Evolutionary conservation across 495 filamentous ascomycete genomes (phyloP).

Genomic region (Clavariopsis aquatica): DNA sequence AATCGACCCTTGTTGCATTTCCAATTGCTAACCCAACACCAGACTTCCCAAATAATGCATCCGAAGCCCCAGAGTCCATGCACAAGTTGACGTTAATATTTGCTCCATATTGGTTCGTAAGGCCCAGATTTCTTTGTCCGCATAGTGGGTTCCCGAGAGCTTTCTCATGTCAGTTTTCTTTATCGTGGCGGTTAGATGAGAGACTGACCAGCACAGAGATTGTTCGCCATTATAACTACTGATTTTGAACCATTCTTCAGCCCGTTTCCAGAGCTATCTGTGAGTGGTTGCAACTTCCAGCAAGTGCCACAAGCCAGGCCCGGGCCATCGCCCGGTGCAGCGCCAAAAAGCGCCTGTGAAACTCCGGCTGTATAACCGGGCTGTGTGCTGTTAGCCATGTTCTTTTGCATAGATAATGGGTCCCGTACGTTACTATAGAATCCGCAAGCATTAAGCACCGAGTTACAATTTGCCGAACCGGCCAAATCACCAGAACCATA

Average conservation of each 20-base stretch:
- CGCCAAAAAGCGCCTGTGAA: constrained; percentile 47
- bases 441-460: constrained; percentile 37
- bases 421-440: constrained; percentile 14
- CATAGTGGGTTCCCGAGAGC: constrained; percentile 43
- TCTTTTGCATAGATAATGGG: background rate
- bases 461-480: constrained; percentile 37
- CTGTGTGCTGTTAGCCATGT: constrained; percentile 1
- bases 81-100: constrained; percentile 49
- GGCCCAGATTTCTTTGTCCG: constrained; percentile 34
- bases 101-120: constrained; percentile 44
- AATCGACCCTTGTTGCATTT: constrained; percentile 39
- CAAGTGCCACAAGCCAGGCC: constrained; percentile 46
- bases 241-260: constrained; percentile 35
- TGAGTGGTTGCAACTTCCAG: constrained; percentile 40
- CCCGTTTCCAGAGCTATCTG: constrained; percentile 36
- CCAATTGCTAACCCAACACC: constrained; percentile 41
- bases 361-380: constrained; percentile 42
- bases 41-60: constrained; percentile 43
- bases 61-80: constrained; percentile 42
- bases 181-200: too few relatives aligned
- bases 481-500: constrained; percentile 35
- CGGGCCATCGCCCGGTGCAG: constrained; percentile 42
- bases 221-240: constrained; percentile 45
- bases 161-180: background rate
- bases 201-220: constrained; percentile 46